phyloP scores from a whole-genome alignment of 2,329 filamentous ascomycete species.

The Dothiorella sarmentorum region DNA sequence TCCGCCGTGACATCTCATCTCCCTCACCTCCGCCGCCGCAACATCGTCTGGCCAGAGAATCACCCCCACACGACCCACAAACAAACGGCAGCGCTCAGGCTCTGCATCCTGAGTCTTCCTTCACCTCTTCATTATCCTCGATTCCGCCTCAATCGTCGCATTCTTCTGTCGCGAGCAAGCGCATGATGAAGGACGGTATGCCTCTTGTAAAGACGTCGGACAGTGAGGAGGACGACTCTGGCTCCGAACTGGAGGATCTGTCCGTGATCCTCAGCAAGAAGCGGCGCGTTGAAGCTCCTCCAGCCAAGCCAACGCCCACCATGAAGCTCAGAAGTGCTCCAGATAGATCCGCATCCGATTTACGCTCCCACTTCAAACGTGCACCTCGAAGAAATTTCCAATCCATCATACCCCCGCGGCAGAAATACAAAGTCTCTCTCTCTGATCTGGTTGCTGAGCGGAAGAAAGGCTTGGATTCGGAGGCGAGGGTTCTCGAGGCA shows the following conservation, averaged over 20 bases:
- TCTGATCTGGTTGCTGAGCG: constrained; percentile 35
- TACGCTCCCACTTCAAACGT: neutral
- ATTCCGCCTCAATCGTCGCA: constrained; percentile 11
- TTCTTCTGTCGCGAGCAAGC: constrained; percentile 41
- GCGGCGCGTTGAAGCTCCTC: constrained; percentile 18
- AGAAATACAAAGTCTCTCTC: constrained; percentile 38
- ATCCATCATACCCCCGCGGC: neutral
- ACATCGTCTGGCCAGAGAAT: neutral
- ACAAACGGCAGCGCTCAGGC: neutral
- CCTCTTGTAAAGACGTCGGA: constrained; percentile 62
- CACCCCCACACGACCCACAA: neutral
- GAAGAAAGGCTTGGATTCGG: constrained; percentile 20
- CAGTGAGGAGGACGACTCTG: constrained; percentile 55
- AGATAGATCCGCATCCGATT: neutral
- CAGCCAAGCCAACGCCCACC: constrained; percentile 28
- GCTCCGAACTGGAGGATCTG: constrained; percentile 45
- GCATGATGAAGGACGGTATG: constrained; percentile 53
- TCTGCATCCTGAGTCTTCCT: neutral
- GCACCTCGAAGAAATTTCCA: neutral
- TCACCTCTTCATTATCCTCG: constrained; percentile 30
- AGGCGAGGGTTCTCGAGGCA: constrained; percentile 33
- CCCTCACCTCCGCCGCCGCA: neutral
- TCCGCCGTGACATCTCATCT: neutral
- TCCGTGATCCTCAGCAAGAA: constrained; percentile 16
- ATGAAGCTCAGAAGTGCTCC: constrained; percentile 20